A percentile compares a stretch with the other conserved stretches of the same genome.
phyloP scores from a whole-genome alignment of 2,329 filamentous ascomycete species.

The Penicillium palitans region DNA sequence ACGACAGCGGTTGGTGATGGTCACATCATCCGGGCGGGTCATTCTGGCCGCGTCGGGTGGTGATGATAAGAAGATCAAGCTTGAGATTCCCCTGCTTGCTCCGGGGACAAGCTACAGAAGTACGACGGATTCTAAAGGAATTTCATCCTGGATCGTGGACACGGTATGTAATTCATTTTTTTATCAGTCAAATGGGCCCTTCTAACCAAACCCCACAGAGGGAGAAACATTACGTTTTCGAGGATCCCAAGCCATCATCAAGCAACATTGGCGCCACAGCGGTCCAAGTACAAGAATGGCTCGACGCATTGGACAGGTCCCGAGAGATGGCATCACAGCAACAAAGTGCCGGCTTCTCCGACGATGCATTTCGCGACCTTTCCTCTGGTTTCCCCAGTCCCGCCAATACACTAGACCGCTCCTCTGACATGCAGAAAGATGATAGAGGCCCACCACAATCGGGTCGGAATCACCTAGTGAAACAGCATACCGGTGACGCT shows the following conservation, averaged over 20 bases:
- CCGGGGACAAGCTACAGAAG: conserved; percentile 76
- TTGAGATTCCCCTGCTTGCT: conserved; percentile 80
- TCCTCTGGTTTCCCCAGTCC: conserved; percentile 71
- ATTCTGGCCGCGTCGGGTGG: conserved; percentile 88
- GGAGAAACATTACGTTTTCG: conserved; percentile 89
- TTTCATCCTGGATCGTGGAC: conserved; percentile 86
- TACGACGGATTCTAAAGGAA: conserved; percentile 80
- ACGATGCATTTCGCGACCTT: conserved; percentile 67
- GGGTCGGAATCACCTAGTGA: conserved; percentile 48
- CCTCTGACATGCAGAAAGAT: conserved; percentile 42
- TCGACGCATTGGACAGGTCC: conserved; percentile 82
- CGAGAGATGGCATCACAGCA: conserved; percentile 80
- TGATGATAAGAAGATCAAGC: conserved; percentile 92
- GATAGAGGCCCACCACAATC: conserved; percentile 31
- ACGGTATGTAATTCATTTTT: conserved; percentile 65
- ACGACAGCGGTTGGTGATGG: conserved; percentile 86
- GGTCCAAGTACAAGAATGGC: conserved; percentile 82
- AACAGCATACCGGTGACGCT: conserved; percentile 48
- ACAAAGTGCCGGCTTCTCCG: conserved; percentile 62
- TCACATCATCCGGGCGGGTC: conserved; percentile 87
- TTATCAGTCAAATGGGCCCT: conserved; percentile 18
- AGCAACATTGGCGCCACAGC: conserved; percentile 64
- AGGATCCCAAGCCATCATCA: conserved; percentile 77
- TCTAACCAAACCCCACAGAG: conserved; percentile 56
- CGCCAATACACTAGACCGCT: conserved; percentile 46